These are phyloP conservation scores for Phyllosticta citribraziliensis DNA, from an alignment of 2,329 filamentous ascomycete species.

Conservation along the genomic window DNA sequence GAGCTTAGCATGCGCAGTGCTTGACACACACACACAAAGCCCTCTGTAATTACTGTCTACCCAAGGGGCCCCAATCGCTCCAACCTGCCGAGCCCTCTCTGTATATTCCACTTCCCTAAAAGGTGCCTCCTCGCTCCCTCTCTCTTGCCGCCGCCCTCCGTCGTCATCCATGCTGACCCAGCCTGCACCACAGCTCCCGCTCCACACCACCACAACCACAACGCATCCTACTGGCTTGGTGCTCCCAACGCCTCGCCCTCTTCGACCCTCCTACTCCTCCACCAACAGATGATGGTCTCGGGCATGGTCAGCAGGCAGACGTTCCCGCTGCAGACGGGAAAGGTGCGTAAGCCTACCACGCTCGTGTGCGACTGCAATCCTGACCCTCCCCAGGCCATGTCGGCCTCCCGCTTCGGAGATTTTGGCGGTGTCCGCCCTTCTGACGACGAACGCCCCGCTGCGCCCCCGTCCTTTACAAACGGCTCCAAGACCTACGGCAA, in stretches of 20 bases:
- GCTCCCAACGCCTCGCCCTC: background rate
- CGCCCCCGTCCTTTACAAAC: slow-evolving; percentile 12
- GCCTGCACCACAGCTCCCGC: slow-evolving; percentile 20
- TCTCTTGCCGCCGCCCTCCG: slow-evolving; percentile 4
- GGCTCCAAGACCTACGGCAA: slow-evolving; percentile 19
- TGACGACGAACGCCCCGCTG: slow-evolving; percentile 6
- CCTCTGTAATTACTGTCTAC: slow-evolving; percentile 21
- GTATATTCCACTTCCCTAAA: slow-evolving; percentile 9
- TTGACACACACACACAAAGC: slow-evolving; percentile 17
- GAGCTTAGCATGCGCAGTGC: slow-evolving; percentile 29
- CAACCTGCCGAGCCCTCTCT: slow-evolving; percentile 9
- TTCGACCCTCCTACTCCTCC: background rate
- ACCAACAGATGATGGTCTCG: slow-evolving; percentile 8
- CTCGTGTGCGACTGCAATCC: background rate
- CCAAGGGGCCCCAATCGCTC: slow-evolving; percentile 18
- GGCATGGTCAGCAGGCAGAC: slow-evolving; percentile 9
- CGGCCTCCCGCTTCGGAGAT: slow-evolving; percentile 3
- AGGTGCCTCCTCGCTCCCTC: slow-evolving; percentile 2
- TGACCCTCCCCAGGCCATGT: slow-evolving; percentile 7
- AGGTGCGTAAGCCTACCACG: slow-evolving; percentile 2
- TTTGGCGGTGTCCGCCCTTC: slow-evolving; percentile 5
- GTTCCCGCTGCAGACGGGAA: slow-evolving; percentile 7
- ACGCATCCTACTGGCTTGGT: background rate
- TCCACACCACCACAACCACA: slow-evolving; percentile 12
- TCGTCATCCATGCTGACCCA: slow-evolving; percentile 23